Percentiles rank a stretch among this genome's conserved stretches.
Evolutionary conservation across 352 stramenopile genomes (phyloP).

Genomic region (Phytophthora multivora): DNA sequence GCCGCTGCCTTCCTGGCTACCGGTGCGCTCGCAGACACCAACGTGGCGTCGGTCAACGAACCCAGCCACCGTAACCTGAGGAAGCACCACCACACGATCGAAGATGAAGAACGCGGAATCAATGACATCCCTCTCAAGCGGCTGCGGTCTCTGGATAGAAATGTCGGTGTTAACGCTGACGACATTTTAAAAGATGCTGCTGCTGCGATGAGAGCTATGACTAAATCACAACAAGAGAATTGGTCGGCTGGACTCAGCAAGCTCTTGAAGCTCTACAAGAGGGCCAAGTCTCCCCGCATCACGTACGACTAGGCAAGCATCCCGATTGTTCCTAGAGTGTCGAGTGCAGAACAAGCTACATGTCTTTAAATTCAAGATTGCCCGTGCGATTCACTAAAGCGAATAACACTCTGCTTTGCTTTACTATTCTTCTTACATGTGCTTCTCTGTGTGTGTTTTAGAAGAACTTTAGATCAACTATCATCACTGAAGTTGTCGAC

Average conservation of each 20-base stretch:
- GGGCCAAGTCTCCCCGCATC: background rate
- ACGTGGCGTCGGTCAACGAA: too few relatives aligned
- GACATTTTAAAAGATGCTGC: background rate
- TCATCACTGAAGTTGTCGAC: too few relatives aligned
- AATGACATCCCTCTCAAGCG: background rate
- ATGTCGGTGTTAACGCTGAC: background rate
- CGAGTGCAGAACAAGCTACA: background rate
- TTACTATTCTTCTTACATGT: too few relatives aligned
- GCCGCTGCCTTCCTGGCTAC: background rate
- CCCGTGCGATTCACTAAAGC: background rate
- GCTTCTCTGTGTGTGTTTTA: too few relatives aligned
- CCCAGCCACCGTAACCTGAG: background rate
- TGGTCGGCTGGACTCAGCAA: background rate
- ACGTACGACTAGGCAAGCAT: too few relatives aligned
- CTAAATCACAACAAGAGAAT: background rate
- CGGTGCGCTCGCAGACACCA: background rate
- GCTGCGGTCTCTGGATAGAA: background rate
- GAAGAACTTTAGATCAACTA: too few relatives aligned
- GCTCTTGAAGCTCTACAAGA: background rate
- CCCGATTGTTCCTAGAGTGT: background rate
- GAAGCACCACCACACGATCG: background rate
- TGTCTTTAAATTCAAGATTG: background rate
- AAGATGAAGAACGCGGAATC: background rate
- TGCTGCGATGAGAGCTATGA: too few relatives aligned
- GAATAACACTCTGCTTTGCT: background rate